phyloP scores from a whole-genome alignment of 495 filamentous ascomycete genomes.

The Daldinia grandis region DNA sequence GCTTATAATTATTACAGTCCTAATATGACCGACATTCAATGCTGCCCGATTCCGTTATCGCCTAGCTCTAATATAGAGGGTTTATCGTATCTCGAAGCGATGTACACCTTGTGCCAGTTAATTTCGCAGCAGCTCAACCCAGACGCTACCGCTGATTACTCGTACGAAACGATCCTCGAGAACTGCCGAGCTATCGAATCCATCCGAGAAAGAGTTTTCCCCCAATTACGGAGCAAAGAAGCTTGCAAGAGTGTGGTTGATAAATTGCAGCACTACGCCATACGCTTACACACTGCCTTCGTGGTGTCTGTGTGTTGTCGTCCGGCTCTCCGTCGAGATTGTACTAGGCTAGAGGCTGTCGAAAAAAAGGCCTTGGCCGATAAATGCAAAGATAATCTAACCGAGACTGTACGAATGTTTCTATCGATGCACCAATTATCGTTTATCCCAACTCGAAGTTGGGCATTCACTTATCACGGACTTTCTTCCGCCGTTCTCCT shows the following conservation, averaged over 20 bases:
- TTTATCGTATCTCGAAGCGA: constrained; percentile 62
- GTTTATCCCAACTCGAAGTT: constrained; percentile 69
- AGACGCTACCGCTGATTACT: constrained; percentile 55
- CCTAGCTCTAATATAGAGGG: constrained; percentile 55
- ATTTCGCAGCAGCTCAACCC: constrained; percentile 61
- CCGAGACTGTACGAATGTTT: constrained; percentile 73
- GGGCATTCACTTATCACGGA: constrained; percentile 72
- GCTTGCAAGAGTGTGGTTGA: constrained; percentile 63
- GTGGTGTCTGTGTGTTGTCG: constrained; percentile 65
- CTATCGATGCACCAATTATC: constrained; percentile 72
- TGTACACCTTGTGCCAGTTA: constrained; percentile 62
- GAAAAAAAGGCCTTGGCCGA: constrained; percentile 61
- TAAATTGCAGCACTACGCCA: constrained; percentile 62
- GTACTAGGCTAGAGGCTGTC: constrained; percentile 46
- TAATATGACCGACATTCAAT: constrained; percentile 61
- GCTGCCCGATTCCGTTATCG: constrained; percentile 57
- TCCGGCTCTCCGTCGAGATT: constrained; percentile 59
- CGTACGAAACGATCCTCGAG: constrained; percentile 57
- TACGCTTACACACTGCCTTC: constrained; percentile 63
- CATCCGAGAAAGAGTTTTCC: constrained; percentile 54
- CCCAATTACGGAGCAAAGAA: constrained; percentile 58
- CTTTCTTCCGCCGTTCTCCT: constrained; percentile 71
- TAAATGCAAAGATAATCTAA: constrained; percentile 67
- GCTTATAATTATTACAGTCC: constrained; percentile 42
- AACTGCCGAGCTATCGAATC: constrained; percentile 58